phyloP scores from a whole-genome alignment of 2,329 filamentous ascomycete genomes.

The Dichotomopilus funicola region DNA sequence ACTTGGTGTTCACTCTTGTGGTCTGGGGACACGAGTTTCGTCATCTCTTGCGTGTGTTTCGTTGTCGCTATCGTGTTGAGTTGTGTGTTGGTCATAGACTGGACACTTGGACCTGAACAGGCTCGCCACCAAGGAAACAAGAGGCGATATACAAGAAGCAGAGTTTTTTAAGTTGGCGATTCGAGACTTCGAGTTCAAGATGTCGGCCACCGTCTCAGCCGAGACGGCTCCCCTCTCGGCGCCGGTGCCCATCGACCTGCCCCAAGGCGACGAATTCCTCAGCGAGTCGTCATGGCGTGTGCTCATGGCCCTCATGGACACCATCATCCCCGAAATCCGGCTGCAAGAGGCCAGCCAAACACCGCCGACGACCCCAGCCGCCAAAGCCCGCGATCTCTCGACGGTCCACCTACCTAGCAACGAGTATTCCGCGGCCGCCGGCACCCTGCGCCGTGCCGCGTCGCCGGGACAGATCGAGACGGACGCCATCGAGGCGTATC shows the following conservation, averaged over 20 bases:
- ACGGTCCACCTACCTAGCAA: conserved; percentile 15
- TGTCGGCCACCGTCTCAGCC: neutral
- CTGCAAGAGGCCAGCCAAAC: conserved; percentile 2
- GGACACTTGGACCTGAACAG: too few species aligned
- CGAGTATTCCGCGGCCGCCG: conserved; percentile 15
- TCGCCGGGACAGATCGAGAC: conserved; percentile 7
- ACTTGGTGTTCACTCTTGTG: too few species aligned
- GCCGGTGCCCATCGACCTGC: conserved; percentile 11
- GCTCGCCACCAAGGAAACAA: too few species aligned
- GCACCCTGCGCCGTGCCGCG: conserved; percentile 13
- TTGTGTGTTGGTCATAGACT: too few species aligned
- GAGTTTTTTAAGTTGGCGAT: neutral
- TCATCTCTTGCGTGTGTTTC: too few species aligned
- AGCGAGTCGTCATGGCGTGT: conserved; percentile 19
- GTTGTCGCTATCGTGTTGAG: neutral
- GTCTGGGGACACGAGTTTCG: too few species aligned
- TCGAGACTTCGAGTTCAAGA: neutral
- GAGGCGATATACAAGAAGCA: too few species aligned
- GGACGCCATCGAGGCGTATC: conserved; percentile 17
- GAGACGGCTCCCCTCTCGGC: conserved; percentile 9
- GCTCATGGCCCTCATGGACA: conserved; percentile 24
- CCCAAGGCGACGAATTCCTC: conserved; percentile 9
- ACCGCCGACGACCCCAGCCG: neutral
- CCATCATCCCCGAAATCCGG: conserved; percentile 19
- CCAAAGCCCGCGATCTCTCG: conserved; percentile 4